Percentiles rank a stretch among this genome's conserved stretches.
Evolutionary conservation across 768 basidiomycete species (phyloP).

Genomic region (Udeniomyces megalosporus): DNA sequence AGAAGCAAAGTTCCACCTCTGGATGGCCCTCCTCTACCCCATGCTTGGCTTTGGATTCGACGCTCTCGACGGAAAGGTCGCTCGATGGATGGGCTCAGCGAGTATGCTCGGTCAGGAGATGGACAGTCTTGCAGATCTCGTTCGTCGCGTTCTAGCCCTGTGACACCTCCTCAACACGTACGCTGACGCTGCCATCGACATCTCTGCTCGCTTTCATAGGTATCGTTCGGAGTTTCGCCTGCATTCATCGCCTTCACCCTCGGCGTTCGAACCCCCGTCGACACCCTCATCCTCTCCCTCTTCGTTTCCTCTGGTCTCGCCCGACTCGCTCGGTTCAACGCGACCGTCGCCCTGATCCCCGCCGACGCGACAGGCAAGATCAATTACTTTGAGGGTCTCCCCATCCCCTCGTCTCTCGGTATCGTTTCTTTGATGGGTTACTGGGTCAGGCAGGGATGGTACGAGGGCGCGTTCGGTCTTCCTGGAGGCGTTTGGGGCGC

Average conservation of each 20-base stretch:
- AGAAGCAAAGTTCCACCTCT: slow-evolving; percentile 60
- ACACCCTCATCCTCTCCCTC: slow-evolving; percentile 65
- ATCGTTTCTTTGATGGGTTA: slow-evolving; percentile 64
- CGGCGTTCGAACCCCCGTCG: slow-evolving; percentile 78
- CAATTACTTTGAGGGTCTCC: slow-evolving; percentile 92
- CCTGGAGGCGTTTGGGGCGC: slow-evolving; percentile 21
- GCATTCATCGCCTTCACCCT: slow-evolving; percentile 80
- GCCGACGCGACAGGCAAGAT: slow-evolving; percentile 74
- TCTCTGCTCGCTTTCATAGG: slow-evolving; percentile 35
- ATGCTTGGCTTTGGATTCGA: slow-evolving; percentile 93
- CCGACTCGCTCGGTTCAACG: slow-evolving; percentile 93
- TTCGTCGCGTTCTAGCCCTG: too few relatives aligned
- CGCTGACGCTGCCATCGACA: too few relatives aligned
- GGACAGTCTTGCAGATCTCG: slow-evolving; percentile 90
- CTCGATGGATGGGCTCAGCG: slow-evolving; percentile 85
- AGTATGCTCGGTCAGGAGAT: slow-evolving; percentile 96
- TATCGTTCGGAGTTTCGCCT: slow-evolving; percentile 95
- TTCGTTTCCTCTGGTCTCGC: slow-evolving; percentile 96
- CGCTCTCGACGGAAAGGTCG: slow-evolving; percentile 93
- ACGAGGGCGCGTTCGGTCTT: slow-evolving; percentile 41
- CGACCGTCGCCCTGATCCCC: slow-evolving; percentile 84
- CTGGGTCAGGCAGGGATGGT: slow-evolving; percentile 69
- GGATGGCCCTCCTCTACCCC: slow-evolving; percentile 75
- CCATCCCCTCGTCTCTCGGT: slow-evolving; percentile 75
- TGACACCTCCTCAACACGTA: too few relatives aligned